A percentile compares a stretch with the other conserved stretches of the same genome.
Evolutionary conservation across 768 basidiomycete genomes (phyloP).

Genomic region (Multifurca ochricompacta): DNA sequence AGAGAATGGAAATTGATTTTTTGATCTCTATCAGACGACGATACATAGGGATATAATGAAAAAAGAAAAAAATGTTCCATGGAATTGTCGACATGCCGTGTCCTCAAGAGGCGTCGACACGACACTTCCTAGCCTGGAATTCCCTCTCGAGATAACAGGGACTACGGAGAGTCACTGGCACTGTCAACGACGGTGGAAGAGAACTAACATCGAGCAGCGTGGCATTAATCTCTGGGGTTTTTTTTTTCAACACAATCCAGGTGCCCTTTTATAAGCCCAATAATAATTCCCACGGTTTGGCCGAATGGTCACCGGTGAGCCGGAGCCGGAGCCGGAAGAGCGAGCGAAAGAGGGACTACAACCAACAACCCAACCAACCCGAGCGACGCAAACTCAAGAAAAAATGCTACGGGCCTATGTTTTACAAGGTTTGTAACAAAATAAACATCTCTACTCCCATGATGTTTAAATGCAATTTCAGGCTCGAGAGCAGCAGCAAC

Average conservation of each 20-base stretch:
- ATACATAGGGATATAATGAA: neutral
- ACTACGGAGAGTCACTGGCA: constrained; percentile 51
- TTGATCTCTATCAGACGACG: neutral
- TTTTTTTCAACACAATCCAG: neutral
- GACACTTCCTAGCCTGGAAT: constrained; percentile 62
- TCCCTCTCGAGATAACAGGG: constrained; percentile 49
- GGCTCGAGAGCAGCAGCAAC: constrained; percentile 35
- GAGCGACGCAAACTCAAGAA: constrained; percentile 23
- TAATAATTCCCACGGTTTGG: constrained; percentile 36
- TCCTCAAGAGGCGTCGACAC: constrained; percentile 42
- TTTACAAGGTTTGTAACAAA: constrained; percentile 24
- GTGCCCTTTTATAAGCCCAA: constrained; percentile 25
- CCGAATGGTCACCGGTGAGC: no score
- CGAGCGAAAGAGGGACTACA: no score
- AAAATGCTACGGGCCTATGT: constrained; percentile 11
- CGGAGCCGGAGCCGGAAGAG: no score
- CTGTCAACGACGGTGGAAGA: constrained; percentile 49
- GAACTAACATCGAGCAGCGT: constrained; percentile 52
- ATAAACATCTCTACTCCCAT: neutral
- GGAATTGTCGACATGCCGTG: constrained; percentile 55
- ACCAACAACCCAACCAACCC: no score
- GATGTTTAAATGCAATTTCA: constrained; percentile 12
- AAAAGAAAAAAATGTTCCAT: constrained; percentile 38
- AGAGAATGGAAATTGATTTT: neutral
- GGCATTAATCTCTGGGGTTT: constrained; percentile 45